These are phyloP conservation scores for Brasenia schreberi DNA, from an alignment of 164 flowering plant genomes.

Conservation along the genomic window DNA sequence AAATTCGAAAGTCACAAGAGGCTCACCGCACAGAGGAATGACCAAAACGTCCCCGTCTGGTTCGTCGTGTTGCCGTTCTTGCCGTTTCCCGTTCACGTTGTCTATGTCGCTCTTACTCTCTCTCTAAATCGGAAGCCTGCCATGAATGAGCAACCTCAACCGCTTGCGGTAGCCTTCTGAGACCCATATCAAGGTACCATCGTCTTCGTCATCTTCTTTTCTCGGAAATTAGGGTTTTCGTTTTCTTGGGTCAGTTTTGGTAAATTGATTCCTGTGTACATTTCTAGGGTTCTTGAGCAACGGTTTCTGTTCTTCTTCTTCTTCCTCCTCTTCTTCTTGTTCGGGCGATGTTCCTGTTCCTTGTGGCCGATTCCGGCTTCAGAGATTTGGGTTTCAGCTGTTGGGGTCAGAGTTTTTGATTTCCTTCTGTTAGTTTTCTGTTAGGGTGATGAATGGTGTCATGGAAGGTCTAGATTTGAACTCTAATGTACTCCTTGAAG, in stretches of 20 bases:
- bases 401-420: background rate
- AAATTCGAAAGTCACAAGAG: too few relatives aligned
- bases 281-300: background rate
- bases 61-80: too few relatives aligned
- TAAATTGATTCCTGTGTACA: background rate
- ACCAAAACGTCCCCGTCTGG: too few relatives aligned
- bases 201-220: background rate
- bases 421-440: background rate
- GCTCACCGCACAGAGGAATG: too few relatives aligned
- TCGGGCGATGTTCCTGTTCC: background rate
- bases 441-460: background rate
- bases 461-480: background rate
- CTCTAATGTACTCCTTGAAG: background rate
- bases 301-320: background rate
- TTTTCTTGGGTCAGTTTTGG: background rate
- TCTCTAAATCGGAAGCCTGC: background rate
- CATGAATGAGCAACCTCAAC: background rate
- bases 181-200: background rate
- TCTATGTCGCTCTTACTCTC: background rate
- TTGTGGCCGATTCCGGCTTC: background rate
- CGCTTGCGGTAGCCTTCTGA: background rate
- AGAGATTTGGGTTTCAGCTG: background rate
- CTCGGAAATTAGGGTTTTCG: background rate
- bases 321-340: background rate
- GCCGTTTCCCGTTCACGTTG: background rate